Evolutionary conservation across 768 basidiomycete genomes (phyloP).

Genomic region (Naganishia vishniacii): DNA sequence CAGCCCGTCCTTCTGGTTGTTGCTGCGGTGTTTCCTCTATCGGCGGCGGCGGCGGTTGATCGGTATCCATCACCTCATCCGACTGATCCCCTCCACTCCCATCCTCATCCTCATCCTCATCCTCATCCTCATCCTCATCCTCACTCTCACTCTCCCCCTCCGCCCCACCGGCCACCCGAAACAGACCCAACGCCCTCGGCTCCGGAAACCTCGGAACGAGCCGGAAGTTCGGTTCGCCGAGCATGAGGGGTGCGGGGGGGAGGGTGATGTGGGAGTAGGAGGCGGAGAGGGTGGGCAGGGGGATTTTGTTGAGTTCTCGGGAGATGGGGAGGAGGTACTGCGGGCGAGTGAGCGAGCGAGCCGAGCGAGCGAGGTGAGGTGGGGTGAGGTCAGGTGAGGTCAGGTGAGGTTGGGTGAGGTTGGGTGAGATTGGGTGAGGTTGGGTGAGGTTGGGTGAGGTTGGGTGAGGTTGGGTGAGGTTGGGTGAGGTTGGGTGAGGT

Average conservation of each 20-base stretch:
- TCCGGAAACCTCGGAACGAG: constrained; percentile 38
- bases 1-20: neutral
- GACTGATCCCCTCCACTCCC: constrained; percentile 39
- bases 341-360: neutral
- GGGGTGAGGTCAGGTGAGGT: too few species aligned
- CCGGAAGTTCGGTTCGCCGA: constrained; percentile 51
- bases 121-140: constrained; percentile 24
- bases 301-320: constrained; percentile 49
- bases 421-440: too few species aligned
- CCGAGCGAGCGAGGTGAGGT: too few species aligned
- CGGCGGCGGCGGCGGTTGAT: constrained; percentile 2
- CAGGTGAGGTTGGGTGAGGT: too few species aligned
- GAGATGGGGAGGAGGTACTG: constrained; percentile 51
- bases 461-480: too few species aligned
- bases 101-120: constrained; percentile 34
- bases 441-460: too few species aligned
- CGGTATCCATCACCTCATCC: neutral
- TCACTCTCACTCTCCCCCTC: constrained; percentile 28
- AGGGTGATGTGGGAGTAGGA: constrained; percentile 50
- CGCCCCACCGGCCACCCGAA: constrained; percentile 1
- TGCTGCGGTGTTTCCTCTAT: neutral
- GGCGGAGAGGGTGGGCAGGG: constrained; percentile 50
- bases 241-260: constrained; percentile 48
- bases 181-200: constrained; percentile 14
- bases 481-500: too few species aligned